Conservation (phyloP, 768 basidiomycete genomes). For the Harrya chromipes region DNA sequence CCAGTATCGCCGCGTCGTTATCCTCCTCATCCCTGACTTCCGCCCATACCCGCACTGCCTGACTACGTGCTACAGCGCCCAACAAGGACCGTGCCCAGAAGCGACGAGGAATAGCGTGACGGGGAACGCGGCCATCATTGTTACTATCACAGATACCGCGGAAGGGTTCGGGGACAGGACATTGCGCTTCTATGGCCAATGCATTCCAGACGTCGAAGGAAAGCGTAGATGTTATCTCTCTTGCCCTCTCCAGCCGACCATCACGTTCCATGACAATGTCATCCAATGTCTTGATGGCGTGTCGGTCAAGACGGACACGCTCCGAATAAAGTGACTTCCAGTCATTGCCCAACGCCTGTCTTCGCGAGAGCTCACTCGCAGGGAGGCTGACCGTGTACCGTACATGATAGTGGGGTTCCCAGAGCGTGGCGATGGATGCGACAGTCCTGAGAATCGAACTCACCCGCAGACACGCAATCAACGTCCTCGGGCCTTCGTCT, state of each 20-base stretch:
- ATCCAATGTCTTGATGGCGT: conserved; percentile 41
- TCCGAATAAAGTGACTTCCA: conserved; percentile 47
- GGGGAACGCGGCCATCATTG: conserved; percentile 7
- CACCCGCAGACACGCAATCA: conserved; percentile 39
- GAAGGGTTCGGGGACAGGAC: conserved; percentile 34
- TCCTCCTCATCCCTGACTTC: conserved; percentile 9
- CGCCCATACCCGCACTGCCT: conserved; percentile 42
- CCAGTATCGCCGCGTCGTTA: conserved; percentile 32
- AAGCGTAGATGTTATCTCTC: conserved; percentile 36
- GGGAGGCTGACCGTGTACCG: conserved; percentile 46
- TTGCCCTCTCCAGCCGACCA: conserved; percentile 39
- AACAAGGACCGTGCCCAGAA: conserved; percentile 52
- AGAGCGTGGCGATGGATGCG: conserved; percentile 40
- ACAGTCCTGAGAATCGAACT: conserved; percentile 43
- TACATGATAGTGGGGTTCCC: conserved; percentile 50
- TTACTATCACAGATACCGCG: conserved; percentile 12
- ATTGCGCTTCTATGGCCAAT: conserved; percentile 39
- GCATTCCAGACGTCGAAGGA: conserved; percentile 58
- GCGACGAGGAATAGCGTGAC: conserved; percentile 39
- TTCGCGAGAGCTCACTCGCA: conserved; percentile 36
- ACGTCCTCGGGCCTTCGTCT: conserved; percentile 28
- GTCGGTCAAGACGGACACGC: conserved; percentile 43
- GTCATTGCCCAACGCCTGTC: conserved; percentile 29
- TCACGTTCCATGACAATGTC: conserved; percentile 36
- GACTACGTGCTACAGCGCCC: conserved; percentile 40